Evolutionary conservation across 225 moss, liverwort and hornwort genomes (phyloP).

Genomic region (Pseudoscleropodium purum): DNA sequence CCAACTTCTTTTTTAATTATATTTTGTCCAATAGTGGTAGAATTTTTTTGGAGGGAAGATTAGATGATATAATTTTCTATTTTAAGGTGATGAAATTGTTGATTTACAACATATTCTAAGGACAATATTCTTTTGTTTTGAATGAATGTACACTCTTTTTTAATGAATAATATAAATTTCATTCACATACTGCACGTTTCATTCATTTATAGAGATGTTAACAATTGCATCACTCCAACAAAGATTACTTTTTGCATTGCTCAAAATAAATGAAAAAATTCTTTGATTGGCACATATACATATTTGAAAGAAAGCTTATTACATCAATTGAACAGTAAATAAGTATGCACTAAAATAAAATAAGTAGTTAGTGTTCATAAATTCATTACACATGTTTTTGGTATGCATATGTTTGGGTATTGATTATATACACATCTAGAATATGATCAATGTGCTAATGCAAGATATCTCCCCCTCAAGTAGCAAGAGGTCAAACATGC

Average conservation of each 20-base stretch:
- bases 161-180: neutral
- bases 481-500: too few relatives aligned
- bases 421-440: neutral
- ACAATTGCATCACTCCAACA: neutral
- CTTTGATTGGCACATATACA: neutral
- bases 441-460: neutral
- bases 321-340: neutral
- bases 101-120: neutral
- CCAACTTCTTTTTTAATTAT: too few relatives aligned
- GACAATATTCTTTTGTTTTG: neutral
- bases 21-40: too few relatives aligned
- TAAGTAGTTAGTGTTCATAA: neutral
- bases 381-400: neutral
- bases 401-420: neutral
- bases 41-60: neutral
- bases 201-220: neutral
- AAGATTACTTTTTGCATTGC: accelerated
- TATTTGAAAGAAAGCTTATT: neutral
- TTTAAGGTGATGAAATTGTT: neutral
- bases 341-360: neutral
- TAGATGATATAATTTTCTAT: neutral
- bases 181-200: neutral
- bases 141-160: neutral
- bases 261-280: neutral
- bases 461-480: too few relatives aligned